Evolutionary conservation across 306 rosid genomes (phyloP), one percentile per base, ranked within the genome.

Genomic region (Parietaria judaica): DNA sequence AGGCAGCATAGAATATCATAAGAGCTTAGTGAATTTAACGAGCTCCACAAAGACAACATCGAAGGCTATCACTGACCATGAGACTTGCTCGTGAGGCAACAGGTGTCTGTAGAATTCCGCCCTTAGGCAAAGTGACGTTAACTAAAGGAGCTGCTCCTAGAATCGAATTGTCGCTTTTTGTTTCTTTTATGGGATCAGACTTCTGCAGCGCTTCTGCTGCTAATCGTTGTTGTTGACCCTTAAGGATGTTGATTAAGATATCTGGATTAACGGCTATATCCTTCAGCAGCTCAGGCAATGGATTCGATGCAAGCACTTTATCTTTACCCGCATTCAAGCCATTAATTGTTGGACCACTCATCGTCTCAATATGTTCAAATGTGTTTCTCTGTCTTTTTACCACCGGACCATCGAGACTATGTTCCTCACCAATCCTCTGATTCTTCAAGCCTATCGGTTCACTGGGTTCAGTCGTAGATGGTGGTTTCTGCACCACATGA

Each of bases 181-280:
- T 43, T 66, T 56, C 61, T 56, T 68, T 61, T 48, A 76, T 69
- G 71, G 80, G 71, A 68, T 82, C 94, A 62, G 79, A 72, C 23
- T 75, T 82, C 69, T 54, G 83, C 64, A 62, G 70, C 73, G 82
- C 64, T 67, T 91, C 96, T 58, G 77, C 78, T 31, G 76, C 78
- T 65, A 79, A 66, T 67, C 62, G 74, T 51, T 79, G 87, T 14
- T 76, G 88, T 58, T 83, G 87, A 39, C 74, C 90, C 39, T 78
- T 63, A 67, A 88, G 79, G 63, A 94, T 13, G 74, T 79, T 78
- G 54, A 80, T 34, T 60, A 94, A 73, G 80, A 88, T 78, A 60
- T 86, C 68, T 53, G 97, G 99, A 74, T 88, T 94, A 76, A 84
- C 90, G 72, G 74, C 87, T 48, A 82, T 70, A 67, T 76, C 95